Percentiles rank a stretch among this genome's conserved stretches.
phyloP scores from a whole-genome alignment of 805 yeast genomes.

The Saccharomycopsis amapae region DNA sequence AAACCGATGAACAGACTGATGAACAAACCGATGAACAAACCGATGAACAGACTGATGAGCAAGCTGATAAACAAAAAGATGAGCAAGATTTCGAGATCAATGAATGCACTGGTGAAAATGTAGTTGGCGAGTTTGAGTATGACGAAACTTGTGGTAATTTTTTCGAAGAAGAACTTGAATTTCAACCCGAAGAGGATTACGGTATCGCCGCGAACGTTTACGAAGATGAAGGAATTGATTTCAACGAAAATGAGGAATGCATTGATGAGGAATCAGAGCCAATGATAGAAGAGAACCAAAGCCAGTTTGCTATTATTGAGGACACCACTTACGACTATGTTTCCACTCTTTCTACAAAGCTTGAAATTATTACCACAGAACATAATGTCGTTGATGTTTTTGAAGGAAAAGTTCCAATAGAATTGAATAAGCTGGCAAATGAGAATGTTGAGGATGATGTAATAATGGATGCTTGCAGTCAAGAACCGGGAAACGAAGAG shows the following conservation, averaged over 20 bases:
- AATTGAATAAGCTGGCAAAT: too few species aligned
- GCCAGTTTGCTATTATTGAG: not conserved
- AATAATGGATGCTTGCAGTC: too few species aligned
- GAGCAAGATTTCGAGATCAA: not conserved
- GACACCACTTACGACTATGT: too few species aligned
- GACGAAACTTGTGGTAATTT: not conserved
- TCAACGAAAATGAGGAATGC: not conserved
- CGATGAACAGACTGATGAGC: not conserved
- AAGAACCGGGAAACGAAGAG: too few species aligned
- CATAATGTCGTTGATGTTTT: not conserved
- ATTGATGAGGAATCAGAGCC: not conserved
- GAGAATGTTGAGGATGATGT: too few species aligned
- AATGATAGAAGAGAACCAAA: too few species aligned
- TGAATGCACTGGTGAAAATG: not conserved
- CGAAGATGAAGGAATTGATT: not conserved
- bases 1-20: not conserved
- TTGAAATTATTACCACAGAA: not conserved
- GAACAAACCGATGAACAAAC: not conserved
- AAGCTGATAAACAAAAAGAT: not conserved
- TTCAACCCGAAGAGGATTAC: not conserved
- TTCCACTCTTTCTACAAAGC: too few species aligned
- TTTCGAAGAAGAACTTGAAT: not conserved
- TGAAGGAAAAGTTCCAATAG: not conserved
- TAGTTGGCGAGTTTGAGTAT: not conserved
- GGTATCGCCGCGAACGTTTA: constrained; percentile 1